Evolutionary conservation across 768 basidiomycete genomes (phyloP).

Genomic region (Calvatia gigantea): DNA sequence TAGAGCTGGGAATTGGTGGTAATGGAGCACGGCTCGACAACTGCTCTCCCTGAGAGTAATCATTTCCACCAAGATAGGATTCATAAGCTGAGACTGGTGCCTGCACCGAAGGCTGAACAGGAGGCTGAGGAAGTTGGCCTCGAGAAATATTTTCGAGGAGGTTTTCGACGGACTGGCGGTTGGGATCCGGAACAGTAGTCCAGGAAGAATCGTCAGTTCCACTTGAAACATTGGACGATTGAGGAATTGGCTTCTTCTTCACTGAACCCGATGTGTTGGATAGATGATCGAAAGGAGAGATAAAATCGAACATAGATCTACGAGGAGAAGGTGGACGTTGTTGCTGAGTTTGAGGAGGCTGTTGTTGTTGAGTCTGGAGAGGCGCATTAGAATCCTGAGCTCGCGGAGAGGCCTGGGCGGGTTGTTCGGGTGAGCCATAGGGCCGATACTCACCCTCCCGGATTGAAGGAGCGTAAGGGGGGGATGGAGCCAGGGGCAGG

Average conservation of each 20-base stretch:
- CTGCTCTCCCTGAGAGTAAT: slow-evolving; percentile 43
- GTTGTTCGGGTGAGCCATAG: slow-evolving; percentile 40
- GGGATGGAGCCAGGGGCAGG: slow-evolving; percentile 38
- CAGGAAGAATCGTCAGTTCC: slow-evolving; percentile 60
- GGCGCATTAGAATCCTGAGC: slow-evolving; percentile 25
- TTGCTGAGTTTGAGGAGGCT: slow-evolving; percentile 29
- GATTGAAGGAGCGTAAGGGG: slow-evolving; percentile 40
- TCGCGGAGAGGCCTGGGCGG: slow-evolving; percentile 37
- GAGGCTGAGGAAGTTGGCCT: slow-evolving; percentile 34
- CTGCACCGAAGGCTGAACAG: slow-evolving; percentile 30
- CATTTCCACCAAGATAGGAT: slow-evolving; percentile 38
- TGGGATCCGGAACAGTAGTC: slow-evolving; percentile 55
- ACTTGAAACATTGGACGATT: slow-evolving; percentile 36
- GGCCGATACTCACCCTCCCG: slow-evolving; percentile 44
- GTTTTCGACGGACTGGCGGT: slow-evolving; percentile 82
- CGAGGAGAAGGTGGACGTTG: slow-evolving; percentile 65
- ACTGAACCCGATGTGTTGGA: slow-evolving; percentile 42
- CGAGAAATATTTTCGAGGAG: slow-evolving; percentile 71
- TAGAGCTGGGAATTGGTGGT: slow-evolving; percentile 56
- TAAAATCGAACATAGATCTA: slow-evolving; percentile 83
- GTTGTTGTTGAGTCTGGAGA: slow-evolving; percentile 27
- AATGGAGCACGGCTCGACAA: slow-evolving; percentile 47
- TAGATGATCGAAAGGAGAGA: slow-evolving; percentile 82
- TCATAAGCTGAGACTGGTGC: slow-evolving; percentile 41
- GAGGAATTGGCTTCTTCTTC: slow-evolving; percentile 71